A percentile compares a stretch with the other conserved stretches of the same genome.
phyloP scores from a whole-genome alignment of 192 early-diverging fungal species.

The Podila epicladia region DNA sequence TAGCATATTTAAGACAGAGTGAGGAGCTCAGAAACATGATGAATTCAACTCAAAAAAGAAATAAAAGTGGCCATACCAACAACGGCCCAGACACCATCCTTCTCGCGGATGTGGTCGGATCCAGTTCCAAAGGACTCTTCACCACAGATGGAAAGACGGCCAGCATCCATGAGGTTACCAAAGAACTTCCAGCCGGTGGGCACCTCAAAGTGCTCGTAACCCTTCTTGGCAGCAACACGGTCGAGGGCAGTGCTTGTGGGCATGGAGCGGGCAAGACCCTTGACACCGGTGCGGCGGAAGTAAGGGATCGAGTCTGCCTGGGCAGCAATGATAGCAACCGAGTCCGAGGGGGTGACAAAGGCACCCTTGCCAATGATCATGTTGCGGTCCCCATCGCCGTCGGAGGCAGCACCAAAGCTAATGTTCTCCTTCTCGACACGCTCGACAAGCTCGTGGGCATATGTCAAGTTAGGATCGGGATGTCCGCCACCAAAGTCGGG shows the following conservation, averaged over 20 bases:
- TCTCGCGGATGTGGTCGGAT: conserved; percentile 98
- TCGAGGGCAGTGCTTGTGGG: conserved; percentile 95
- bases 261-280: conserved; percentile 94
- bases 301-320: conserved; percentile 92
- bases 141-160: conserved; percentile 92
- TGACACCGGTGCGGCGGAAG: conserved; percentile 84
- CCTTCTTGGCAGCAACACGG: conserved; percentile 85
- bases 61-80: conserved; percentile 62
- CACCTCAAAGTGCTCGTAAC: conserved; percentile 83
- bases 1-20: background rate
- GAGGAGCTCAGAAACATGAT: background rate
- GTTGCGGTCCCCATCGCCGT: conserved; percentile 98
- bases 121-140: conserved; percentile 99
- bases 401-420: conserved; percentile 94
- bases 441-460: conserved; percentile 93
- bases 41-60: background rate
- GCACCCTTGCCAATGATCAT: conserved; percentile 97
- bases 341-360: conserved; percentile 97
- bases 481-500: conserved; percentile 96
- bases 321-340: conserved; percentile 95
- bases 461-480: conserved; percentile 98
- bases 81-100: conserved; percentile 98
- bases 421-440: conserved; percentile 83
- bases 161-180: conserved; percentile 98
- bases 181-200: conserved; percentile 98